These are phyloP conservation scores for Pythium utonaiense DNA, from an alignment of 352 stramenopile genomes.

Conservation along the genomic window DNA sequence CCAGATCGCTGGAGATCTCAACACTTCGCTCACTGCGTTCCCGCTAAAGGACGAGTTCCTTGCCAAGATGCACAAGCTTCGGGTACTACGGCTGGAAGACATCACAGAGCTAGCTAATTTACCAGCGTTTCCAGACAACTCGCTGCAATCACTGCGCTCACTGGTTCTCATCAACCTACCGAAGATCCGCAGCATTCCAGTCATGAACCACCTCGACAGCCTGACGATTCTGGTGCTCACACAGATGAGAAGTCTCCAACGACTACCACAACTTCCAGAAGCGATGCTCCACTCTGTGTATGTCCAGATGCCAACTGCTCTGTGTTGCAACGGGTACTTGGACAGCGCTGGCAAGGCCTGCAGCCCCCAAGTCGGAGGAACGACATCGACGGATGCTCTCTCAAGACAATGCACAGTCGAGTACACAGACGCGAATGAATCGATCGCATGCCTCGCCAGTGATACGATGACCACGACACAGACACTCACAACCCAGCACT, in stretches of 20 bases:
- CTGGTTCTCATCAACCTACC: slow-evolving; percentile 6
- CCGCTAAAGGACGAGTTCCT: slow-evolving; percentile 5
- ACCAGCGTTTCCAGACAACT: slow-evolving; percentile 3
- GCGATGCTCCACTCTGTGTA: background rate
- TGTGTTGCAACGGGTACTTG: slow-evolving; percentile 24
- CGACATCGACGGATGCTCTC: background rate
- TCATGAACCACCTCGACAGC: slow-evolving; percentile 4
- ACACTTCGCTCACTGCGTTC: slow-evolving; percentile 7
- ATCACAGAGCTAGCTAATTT: background rate
- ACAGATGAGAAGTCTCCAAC: slow-evolving; percentile 3
- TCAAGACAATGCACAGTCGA: background rate
- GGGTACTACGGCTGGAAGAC: slow-evolving; percentile 1
- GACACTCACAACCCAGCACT: background rate
- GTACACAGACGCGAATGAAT: background rate
- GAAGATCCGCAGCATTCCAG: slow-evolving; percentile 5
- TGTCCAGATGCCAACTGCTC: slow-evolving; percentile 11
- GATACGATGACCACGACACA: slow-evolving; percentile 14
- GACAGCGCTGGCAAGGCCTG: background rate
- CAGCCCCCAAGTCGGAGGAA: background rate
- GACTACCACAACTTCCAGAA: slow-evolving; percentile 8
- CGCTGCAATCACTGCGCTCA: background rate
- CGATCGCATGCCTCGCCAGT: slow-evolving; percentile 4
- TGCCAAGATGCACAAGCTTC: background rate
- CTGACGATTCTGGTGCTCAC: background rate
- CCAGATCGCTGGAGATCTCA: slow-evolving; percentile 13